phyloP scores from a whole-genome alignment of 2,329 filamentous ascomycete species.

The Trichoderma sp. region DNA sequence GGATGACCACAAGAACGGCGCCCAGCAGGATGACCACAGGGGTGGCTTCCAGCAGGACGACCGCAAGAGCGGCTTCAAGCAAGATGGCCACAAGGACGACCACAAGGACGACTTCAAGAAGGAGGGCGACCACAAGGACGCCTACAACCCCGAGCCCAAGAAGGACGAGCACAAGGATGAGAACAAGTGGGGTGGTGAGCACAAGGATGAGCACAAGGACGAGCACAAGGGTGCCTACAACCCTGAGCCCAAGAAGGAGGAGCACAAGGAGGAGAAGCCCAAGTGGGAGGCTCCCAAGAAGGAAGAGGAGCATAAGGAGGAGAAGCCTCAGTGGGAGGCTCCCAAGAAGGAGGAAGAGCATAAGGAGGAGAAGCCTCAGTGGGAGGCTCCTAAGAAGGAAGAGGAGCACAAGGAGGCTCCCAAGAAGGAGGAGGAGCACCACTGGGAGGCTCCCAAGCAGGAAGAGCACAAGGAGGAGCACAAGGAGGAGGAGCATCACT shows the following conservation, averaged over 20 bases:
- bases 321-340: neutral
- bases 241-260: slow-evolving; percentile 5
- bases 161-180: neutral
- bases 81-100: slow-evolving; percentile 18
- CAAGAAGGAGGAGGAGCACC: neutral
- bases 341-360: neutral
- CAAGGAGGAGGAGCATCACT: neutral
- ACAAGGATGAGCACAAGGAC: neutral
- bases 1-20: neutral
- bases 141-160: neutral
- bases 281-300: neutral
- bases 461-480: neutral
- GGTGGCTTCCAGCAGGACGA: neutral
- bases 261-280: neutral
- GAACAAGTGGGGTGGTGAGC: neutral
- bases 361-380: neutral
- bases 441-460: neutral
- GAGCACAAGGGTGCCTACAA: neutral
- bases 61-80: neutral
- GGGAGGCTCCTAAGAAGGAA: neutral
- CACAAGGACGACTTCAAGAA: slow-evolving; percentile 1
- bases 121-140: neutral
- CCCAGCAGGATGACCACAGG: neutral
- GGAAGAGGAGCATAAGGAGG: neutral
- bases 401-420: neutral